Evolutionary conservation across 2,329 filamentous ascomycete species (phyloP), one percentile per base, ranked within the genome.

Genomic region (Sclerotinia subarctica): DNA sequence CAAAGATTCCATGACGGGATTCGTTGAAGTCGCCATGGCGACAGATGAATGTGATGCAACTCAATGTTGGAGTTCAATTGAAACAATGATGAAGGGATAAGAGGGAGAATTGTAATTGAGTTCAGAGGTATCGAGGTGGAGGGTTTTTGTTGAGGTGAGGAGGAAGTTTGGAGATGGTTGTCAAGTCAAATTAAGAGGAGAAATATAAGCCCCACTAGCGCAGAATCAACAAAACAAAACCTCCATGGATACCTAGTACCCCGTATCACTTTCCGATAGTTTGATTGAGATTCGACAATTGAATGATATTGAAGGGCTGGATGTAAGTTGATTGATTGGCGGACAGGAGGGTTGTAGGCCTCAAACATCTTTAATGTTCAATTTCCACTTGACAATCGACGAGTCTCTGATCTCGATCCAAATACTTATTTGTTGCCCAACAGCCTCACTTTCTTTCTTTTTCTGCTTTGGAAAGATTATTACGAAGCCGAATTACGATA

Each of bases 1-100:
- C 10, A 75, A 35, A 15, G 58, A 56, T 35, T 74, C 70, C 3
- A 73, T 35, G 10, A 70, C 11, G 24, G 44, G 7, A 35, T 57
- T 60, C 47, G 19, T 21, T 38, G 19, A 11, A 24, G 26, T 53
- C 44, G 57, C 65, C 65, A 62, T 66, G n/a, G 19, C 29, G 54
- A 52, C 46, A 38, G 15, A 26, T 21, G 4, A 35, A 51, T 51
- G 17, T 51, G 46, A 21, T 63, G 32, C 38, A 51, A 38, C 2
- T 38, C 7, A 6, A 51, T 15, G 21, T 19, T 51, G 1, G 4
- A 19, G n/a, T 62, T 13, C 21, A 21, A 11, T 15, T 51, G 10
- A 17, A 6, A 26, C n/a, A 21, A 63, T 8, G 0, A 5, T 42
- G 1, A 26, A 19, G 26, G 35, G 32, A 19, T 11, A 1, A 19